Evolutionary conservation across 208 protist species (phyloP), one percentile per base, ranked within the genome.

Genomic region (Leptomonas pyrrhocoris): DNA sequence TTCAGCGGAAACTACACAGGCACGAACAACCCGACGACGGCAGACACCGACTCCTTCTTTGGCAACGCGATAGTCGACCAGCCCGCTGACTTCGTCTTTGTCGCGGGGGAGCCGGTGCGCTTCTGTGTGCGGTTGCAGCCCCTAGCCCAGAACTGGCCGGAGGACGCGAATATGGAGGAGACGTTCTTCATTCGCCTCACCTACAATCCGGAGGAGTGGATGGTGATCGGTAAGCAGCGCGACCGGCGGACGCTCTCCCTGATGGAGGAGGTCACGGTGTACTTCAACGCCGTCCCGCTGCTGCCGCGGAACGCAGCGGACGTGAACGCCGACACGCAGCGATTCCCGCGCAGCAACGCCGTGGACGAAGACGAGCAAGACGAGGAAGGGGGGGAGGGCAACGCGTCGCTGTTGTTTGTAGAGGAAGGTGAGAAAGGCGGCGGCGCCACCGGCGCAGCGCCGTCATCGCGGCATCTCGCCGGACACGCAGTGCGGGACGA

Each of bases 101-200:
- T 86, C 36, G 81, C 80, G 2, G 90, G 90, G 3, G 90, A 95
- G 71, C 90, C 87, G 25, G 79, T 95, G 45, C 78, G 80, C 43
- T 93, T 95, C 61, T 81, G 80, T 25, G 87, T 93, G 42, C 78
- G 73, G 2, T 63, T 95, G 28, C 74, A 89, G 55, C 87, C 90
- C 31, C 81, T 90, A 50, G 79, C 84, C 16, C 80, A 90, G 54
- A 94, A 96, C 80, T 94, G 88, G 88, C 86, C 90, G 6, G 86
- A 92, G 61, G 85, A 83, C 19, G 78, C 81, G 21, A 78, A 42
- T 9, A 61, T 81, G 40, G 83, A 90, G 63, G 82, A 92, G 67
- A 84, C 87, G 51, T 93, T 96, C 73, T 80, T 92, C n/a, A 82
- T 96, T 25, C 61, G 73, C 4, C 82, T 96, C 27, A 75, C 82